Base-by-base conservation (phyloP, 139 green algal species). In the Chlorella sorokiniana region DNA sequence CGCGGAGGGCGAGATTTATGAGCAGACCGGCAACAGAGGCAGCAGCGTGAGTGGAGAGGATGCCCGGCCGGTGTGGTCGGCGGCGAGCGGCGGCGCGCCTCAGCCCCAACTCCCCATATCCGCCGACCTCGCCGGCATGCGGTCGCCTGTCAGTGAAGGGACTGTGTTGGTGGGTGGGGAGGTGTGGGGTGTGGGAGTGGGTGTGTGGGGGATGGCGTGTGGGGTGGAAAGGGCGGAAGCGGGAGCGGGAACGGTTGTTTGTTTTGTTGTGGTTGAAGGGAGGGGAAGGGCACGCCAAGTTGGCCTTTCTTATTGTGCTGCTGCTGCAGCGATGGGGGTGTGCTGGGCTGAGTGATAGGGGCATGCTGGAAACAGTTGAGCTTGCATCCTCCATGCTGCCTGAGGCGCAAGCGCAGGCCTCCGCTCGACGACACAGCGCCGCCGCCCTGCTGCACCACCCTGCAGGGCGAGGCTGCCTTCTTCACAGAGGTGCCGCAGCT, bases 381-480 rank as follows among this genome's bases (percentile, higher is more conserved):
- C 5, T 16, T 20, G 52, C 25, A n/a, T n/a, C n/a, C n/a, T n/a
- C n/a, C n/a, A n/a, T n/a, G n/a, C n/a, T n/a, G n/a, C n/a, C n/a
- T n/a, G n/a, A n/a, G n/a, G n/a, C n/a, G n/a, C n/a, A n/a, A n/a
- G n/a, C n/a, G n/a, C n/a, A n/a, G n/a, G n/a, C n/a, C n/a, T n/a
- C n/a, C n/a, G n/a, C n/a, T n/a, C n/a, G n/a, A n/a, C n/a, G n/a
- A n/a, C n/a, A n/a, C n/a, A n/a, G n/a, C n/a, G n/a, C n/a, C n/a
- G n/a, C n/a, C n/a, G n/a, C n/a, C n/a, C n/a, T n/a, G n/a, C n/a
- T n/a, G n/a, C n/a, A 25, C 48, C 16, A 69, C 81, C 16, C 35
- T 69, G 31, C 51, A 86, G 63, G 79, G 86, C 10, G 90, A 92
- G 70, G 76, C 90, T 0, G 81, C 90, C 1, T 93, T 93, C 81